Conservation (phyloP, 768 basidiomycete genomes). For the Rubroboletus satanas region DNA sequence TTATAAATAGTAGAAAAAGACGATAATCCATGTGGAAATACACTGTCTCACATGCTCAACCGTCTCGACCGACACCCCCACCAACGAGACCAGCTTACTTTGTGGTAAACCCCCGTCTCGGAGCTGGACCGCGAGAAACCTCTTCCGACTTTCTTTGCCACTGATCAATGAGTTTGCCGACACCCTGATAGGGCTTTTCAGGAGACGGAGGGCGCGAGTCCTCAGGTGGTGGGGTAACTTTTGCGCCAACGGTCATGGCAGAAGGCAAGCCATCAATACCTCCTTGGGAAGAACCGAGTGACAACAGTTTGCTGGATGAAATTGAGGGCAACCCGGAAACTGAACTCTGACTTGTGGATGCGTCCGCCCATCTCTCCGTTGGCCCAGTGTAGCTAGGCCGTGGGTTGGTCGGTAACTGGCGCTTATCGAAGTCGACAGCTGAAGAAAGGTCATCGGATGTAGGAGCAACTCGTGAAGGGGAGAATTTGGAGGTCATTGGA, state of each 20-base stretch:
- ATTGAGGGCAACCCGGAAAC: slow-evolving; percentile 21
- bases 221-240: slow-evolving; percentile 11
- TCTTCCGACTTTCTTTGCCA: slow-evolving; percentile 83
- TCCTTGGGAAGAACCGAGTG: slow-evolving; percentile 13
- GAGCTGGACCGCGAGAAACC: slow-evolving; percentile 30
- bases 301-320: slow-evolving; percentile 21
- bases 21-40: slow-evolving; percentile 5
- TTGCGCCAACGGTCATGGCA: slow-evolving; percentile 6
- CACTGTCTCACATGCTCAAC: slow-evolving; percentile 12
- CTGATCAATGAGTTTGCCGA: slow-evolving; percentile 80
- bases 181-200: slow-evolving; percentile 77
- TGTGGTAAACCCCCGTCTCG: slow-evolving; percentile 37
- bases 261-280: slow-evolving; percentile 28
- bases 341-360: slow-evolving; percentile 12
- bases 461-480: slow-evolving; percentile 19
- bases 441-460: slow-evolving; percentile 8
- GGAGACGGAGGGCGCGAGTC: slow-evolving; percentile 56
- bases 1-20: slow-evolving; percentile 10
- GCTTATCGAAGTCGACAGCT: slow-evolving; percentile 19
- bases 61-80: slow-evolving; percentile 20
- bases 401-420: slow-evolving; percentile 10
- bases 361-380: slow-evolving; percentile 16
- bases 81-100: slow-evolving; percentile 40
- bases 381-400: slow-evolving; percentile 16
- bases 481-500: slow-evolving; percentile 21